These are phyloP conservation scores for Eragrostis nindensis DNA, from an alignment of 176 grass and related monocot species.

Conservation along the genomic window DNA sequence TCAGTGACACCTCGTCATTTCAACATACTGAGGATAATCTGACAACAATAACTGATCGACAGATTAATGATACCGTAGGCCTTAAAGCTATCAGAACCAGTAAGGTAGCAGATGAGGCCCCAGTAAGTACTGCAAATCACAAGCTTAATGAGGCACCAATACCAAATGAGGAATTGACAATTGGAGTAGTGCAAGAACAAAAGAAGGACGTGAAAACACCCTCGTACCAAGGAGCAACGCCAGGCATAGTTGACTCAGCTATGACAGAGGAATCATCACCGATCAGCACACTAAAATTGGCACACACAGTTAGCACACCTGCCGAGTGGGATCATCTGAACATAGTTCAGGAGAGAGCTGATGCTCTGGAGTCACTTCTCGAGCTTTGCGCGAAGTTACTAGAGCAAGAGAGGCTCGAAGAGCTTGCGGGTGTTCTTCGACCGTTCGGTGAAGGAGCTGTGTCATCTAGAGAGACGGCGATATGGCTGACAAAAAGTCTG, in stretches of 20 bases:
- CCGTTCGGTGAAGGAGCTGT: slow-evolving; percentile 79
- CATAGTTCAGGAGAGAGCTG: slow-evolving; percentile 82
- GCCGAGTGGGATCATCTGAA: slow-evolving; percentile 77
- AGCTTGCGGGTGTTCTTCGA: slow-evolving; percentile 69
- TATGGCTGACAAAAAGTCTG: slow-evolving; percentile 92
- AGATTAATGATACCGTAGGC: slow-evolving; percentile 32
- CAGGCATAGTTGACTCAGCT: slow-evolving; percentile 30
- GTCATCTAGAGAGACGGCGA: slow-evolving; percentile 83
- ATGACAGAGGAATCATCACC: slow-evolving; percentile 60
- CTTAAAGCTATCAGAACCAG: slow-evolving; percentile 49
- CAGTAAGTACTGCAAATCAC: slow-evolving; percentile 8
- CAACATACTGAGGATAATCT: slow-evolving; percentile 33
- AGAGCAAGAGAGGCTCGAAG: slow-evolving; percentile 79
- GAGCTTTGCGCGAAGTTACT: slow-evolving; percentile 83
- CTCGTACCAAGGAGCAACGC: slow-evolving; percentile 35
- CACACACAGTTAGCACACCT: slow-evolving; percentile 36
- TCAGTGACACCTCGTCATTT: slow-evolving; percentile 13
- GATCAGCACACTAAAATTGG: slow-evolving; percentile 48
- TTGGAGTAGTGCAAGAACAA: slow-evolving; percentile 49
- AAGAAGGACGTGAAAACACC: slow-evolving; percentile 32
- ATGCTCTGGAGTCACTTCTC: slow-evolving; percentile 81
- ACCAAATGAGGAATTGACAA: slow-evolving; percentile 57
- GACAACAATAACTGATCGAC: slow-evolving; percentile 32
- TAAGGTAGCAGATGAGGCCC: slow-evolving; percentile 19
- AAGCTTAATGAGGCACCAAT: slow-evolving; percentile 39